Evolutionary conservation across 805 yeast genomes (phyloP).

Genomic region (Schizosaccharomyces lindneri): DNA sequence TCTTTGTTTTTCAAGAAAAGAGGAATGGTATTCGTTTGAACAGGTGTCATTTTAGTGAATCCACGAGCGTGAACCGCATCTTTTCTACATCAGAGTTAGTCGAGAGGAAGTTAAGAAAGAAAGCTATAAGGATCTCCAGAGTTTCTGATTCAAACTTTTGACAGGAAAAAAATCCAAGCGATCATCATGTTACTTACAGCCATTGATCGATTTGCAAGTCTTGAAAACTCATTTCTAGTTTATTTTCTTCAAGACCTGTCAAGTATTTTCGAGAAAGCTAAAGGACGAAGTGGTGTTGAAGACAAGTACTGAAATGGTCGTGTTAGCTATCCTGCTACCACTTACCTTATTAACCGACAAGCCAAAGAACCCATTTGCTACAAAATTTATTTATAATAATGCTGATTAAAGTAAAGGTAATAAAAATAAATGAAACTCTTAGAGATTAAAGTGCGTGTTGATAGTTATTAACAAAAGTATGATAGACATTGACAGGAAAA

Average conservation of each 20-base stretch:
- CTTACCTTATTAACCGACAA: too few species aligned
- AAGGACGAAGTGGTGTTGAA: too few species aligned
- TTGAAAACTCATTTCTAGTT: not conserved
- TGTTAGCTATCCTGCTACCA: too few species aligned
- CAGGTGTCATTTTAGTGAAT: slow-evolving; percentile 73
- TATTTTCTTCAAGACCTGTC: too few species aligned
- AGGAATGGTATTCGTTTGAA: slow-evolving; percentile 87
- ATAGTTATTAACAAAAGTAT: too few species aligned
- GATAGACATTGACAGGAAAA: slow-evolving; percentile 51
- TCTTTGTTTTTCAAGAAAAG: slow-evolving; percentile 63
- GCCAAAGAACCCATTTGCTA: too few species aligned
- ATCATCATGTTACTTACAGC: not conserved
- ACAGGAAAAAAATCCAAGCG: not conserved
- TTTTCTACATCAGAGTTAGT: slow-evolving; percentile 5
- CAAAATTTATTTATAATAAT: slow-evolving; percentile 12
- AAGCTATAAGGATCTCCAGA: not conserved
- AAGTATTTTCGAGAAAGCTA: too few species aligned
- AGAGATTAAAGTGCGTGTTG: too few species aligned
- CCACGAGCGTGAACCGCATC: slow-evolving; percentile 57
- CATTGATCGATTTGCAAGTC: not conserved
- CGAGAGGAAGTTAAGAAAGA: not conserved
- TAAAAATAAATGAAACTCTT: slow-evolving; percentile 8
- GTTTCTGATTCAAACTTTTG: not conserved
- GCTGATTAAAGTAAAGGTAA: slow-evolving; percentile 42
- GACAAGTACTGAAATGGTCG: too few species aligned